A percentile compares a stretch with the other conserved stretches of the same genome.
phyloP scores from a whole-genome alignment of 2,329 filamentous ascomycete genomes.

The Xylaria sp. region DNA sequence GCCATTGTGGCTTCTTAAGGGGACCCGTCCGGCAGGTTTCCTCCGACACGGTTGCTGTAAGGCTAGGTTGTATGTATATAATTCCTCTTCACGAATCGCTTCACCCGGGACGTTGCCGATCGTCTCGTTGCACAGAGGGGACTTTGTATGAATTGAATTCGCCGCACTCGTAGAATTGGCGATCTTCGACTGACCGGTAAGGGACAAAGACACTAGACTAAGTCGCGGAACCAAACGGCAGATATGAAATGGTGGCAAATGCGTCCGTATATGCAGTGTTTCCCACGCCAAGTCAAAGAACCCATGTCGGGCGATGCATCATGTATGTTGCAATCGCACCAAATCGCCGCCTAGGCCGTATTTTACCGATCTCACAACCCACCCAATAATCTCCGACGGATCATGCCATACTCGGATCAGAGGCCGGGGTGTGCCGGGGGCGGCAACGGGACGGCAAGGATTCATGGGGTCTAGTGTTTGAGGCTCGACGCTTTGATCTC shows the following conservation, averaged over 20 bases:
- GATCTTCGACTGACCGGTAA: not conserved
- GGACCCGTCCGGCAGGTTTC: constrained; percentile 32
- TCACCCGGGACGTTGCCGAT: constrained; percentile 10
- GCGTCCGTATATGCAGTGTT: not conserved
- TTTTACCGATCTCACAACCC: not conserved
- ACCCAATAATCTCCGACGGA: constrained; percentile 27
- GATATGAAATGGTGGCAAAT: not conserved
- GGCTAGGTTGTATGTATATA: constrained; percentile 13
- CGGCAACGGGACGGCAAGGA: constrained; percentile 32
- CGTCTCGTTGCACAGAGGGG: not conserved
- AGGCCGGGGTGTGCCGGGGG: constrained; percentile 14
- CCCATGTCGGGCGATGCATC: not conserved
- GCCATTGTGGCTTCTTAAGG: constrained; percentile 45
- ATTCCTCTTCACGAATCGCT: constrained; percentile 6
- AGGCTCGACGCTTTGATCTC: constrained; percentile 40
- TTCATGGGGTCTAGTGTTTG: constrained; percentile 35
- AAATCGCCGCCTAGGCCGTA: not conserved
- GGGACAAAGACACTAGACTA: not conserved
- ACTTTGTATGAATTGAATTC: not conserved
- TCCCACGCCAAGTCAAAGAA: not conserved
- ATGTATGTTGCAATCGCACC: not conserved
- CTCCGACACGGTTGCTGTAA: constrained; percentile 28
- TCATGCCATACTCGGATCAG: constrained; percentile 40
- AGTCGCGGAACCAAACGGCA: not conserved
- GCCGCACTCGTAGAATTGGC: constrained; percentile 8